Evolutionary conservation across 116 monocot genomes (phyloP), one percentile per base, ranked within the genome.

Genomic region (Posidonia oceanica): DNA sequence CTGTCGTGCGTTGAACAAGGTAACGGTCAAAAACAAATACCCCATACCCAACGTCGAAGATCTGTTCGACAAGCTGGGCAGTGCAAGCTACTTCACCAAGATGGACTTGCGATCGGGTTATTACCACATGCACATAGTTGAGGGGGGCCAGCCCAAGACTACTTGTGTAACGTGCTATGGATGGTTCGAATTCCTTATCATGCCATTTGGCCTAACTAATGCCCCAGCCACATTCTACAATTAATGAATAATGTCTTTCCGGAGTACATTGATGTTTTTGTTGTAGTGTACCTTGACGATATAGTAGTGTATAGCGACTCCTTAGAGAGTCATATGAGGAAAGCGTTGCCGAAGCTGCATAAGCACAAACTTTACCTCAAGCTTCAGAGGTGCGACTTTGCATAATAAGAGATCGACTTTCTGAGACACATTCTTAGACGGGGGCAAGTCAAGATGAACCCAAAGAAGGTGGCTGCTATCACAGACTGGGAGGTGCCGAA

Each of bases 161-260:
- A 52, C 69, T 36, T 29, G 53, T 4, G 69, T 55, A 1, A 69
- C 69, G 0, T 8, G 68, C 4, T 69, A 69, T 56, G 69, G 69
- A 0, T 54, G 55, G 0, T 55, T 4, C 56, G 36, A 69, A 0
- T 69, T 54, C 0, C 0, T 0, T 6, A 22, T 69, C 0, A 69
- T 69, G 69, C 69, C 36, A 0, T 69, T 69, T 69, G 69, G 54
- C 1, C n/a, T 69, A 2, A 69, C 74, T n/a, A 66, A 54, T 71
- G 3, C 37, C 20, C 61, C 54, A 14, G 8, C 74, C 13, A 74
- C 22, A 2, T 62, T 74, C 16, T 65, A 15, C 0, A 62, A 2
- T 16, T 8, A 10, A 72, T 61, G 63, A 72, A 71, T 14, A 17
- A 60, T 39, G 15, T 60, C 2, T 58, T 71, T 18, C 59, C 11